phyloP scores from a whole-genome alignment of 106 monocot genomes.

The Gastrodia elata region DNA sequence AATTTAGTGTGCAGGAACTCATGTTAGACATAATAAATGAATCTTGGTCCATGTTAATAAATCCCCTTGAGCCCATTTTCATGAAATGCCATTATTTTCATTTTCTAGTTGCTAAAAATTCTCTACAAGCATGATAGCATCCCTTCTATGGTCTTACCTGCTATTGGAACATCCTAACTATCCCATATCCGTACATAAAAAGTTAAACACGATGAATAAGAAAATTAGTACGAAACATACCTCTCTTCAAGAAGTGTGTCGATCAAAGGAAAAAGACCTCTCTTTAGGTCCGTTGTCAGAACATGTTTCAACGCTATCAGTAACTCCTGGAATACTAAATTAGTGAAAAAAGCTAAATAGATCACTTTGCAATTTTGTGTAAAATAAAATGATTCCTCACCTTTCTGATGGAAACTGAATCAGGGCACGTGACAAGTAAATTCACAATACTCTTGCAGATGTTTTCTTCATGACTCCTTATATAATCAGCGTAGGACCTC shows the following conservation, averaged over 20 bases:
- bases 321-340: conserved; percentile 52
- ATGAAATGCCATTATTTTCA: background rate
- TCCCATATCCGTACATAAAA: background rate
- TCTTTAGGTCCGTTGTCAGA: conserved; percentile 79
- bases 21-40: background rate
- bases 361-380: background rate
- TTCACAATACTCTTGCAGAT: conserved; percentile 98
- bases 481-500: conserved; percentile 78
- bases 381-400: conserved; percentile 17
- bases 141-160: background rate
- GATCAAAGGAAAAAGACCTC: conserved; percentile 93
- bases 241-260: conserved; percentile 98
- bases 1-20: background rate
- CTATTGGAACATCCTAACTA: background rate
- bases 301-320: conserved; percentile 93
- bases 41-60: background rate
- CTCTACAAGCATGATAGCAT: background rate
- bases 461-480: conserved; percentile 86
- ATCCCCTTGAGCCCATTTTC: background rate
- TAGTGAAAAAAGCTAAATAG: background rate
- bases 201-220: conserved; percentile 1
- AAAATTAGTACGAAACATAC: conserved; percentile 16
- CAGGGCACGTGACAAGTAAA: conserved; percentile 97
- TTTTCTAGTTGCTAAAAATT: background rate
- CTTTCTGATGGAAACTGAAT: conserved; percentile 90